Conservation (phyloP, 2,329 filamentous ascomycete genomes). For the Fusarium floridanum region DNA sequence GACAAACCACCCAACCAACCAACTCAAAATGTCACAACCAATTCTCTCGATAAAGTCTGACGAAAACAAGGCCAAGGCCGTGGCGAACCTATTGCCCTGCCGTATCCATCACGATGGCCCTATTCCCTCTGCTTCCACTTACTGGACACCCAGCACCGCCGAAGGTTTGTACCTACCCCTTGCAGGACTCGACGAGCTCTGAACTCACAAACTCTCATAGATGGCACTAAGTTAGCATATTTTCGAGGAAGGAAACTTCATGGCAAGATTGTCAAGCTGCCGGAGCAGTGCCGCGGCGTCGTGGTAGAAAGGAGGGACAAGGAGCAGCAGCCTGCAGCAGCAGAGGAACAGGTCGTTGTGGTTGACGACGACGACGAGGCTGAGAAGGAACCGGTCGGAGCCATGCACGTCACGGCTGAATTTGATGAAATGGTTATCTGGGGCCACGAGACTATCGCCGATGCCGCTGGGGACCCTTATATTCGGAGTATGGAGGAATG, state of each 20-base stretch:
- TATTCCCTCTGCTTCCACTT: slow-evolving; percentile 71
- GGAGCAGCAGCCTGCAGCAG: slow-evolving; percentile 46
- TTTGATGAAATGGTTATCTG: slow-evolving; percentile 87
- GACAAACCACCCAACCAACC: slow-evolving; percentile 1
- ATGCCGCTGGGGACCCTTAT: slow-evolving; percentile 75
- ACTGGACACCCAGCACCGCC: slow-evolving; percentile 74
- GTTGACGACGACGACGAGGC: slow-evolving; percentile 59
- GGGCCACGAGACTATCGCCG: slow-evolving; percentile 79
- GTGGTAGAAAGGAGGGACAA: slow-evolving; percentile 62
- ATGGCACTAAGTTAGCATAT: slow-evolving; percentile 69
- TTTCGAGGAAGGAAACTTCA: slow-evolving; percentile 85
- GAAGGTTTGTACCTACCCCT: slow-evolving; percentile 54
- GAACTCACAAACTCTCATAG: slow-evolving; percentile 50
- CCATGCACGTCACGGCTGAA: slow-evolving; percentile 71
- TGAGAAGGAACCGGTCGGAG: slow-evolving; percentile 57
- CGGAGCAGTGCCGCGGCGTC: slow-evolving; percentile 77
- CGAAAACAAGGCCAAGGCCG: slow-evolving; percentile 54
- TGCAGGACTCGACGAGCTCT: neutral
- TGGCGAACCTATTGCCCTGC: slow-evolving; percentile 83
- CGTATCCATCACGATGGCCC: slow-evolving; percentile 83
- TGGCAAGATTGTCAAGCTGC: slow-evolving; percentile 75
- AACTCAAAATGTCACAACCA: slow-evolving; percentile 55
- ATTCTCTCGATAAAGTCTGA: slow-evolving; percentile 57
- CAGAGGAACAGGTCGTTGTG: slow-evolving; percentile 49
- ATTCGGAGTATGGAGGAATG: slow-evolving; percentile 84